Evolutionary conservation across 345 rosid species (phyloP).

Genomic region (Linum lewisii): DNA sequence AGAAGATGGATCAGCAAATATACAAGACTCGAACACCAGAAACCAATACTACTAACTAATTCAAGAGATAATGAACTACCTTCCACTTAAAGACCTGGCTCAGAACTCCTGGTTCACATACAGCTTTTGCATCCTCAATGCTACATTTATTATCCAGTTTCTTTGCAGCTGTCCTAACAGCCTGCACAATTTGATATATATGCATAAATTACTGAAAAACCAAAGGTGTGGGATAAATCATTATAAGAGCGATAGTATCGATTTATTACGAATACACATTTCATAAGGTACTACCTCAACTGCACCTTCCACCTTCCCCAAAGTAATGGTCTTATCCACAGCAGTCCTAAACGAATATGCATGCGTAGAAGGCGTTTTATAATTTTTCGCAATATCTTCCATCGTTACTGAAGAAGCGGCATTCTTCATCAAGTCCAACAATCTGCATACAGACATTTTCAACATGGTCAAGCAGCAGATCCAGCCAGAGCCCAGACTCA

Average conservation of each 20-base stretch:
- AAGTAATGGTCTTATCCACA: slow-evolving; percentile 53
- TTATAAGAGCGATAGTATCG: background rate
- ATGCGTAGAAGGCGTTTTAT: slow-evolving; percentile 43
- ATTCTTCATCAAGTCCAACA: slow-evolving; percentile 42
- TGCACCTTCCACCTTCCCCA: slow-evolving; percentile 76
- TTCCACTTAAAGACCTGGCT: slow-evolving; percentile 73
- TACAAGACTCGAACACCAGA: background rate
- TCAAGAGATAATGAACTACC: slow-evolving; percentile 30
- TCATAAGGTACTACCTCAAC: slow-evolving; percentile 46
- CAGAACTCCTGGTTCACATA: slow-evolving; percentile 70
- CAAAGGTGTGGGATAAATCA: background rate
- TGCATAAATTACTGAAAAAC: background rate
- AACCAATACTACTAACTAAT: background rate
- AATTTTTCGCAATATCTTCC: slow-evolving; percentile 39
- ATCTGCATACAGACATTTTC: slow-evolving; percentile 26
- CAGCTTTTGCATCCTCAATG: slow-evolving; percentile 79
- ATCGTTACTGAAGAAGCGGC: slow-evolving; percentile 44
- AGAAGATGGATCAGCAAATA: background rate
- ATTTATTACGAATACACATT: background rate
- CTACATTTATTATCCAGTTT: slow-evolving; percentile 53
- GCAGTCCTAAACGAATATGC: slow-evolving; percentile 30
- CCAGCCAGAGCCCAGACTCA: background rate
- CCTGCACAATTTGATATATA: slow-evolving; percentile 31
- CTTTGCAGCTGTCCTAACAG: slow-evolving; percentile 64
- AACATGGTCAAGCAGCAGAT: slow-evolving; percentile 9